These are phyloP conservation scores for Triticum urartu DNA, from an alignment of 176 grass and related monocot species.

Conservation along the genomic window DNA sequence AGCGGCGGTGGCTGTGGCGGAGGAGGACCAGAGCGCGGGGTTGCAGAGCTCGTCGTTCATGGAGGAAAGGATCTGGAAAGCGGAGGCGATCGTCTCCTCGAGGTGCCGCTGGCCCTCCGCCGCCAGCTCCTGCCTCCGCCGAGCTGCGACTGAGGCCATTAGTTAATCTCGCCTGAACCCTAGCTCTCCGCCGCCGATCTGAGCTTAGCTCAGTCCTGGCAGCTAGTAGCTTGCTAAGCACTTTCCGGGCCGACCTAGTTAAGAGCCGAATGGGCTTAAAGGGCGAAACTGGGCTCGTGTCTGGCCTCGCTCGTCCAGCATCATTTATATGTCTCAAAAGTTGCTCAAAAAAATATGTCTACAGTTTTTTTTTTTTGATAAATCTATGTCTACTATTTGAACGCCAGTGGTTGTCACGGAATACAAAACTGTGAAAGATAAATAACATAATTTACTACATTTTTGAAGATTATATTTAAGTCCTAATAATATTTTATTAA, in stretches of 20 bases:
- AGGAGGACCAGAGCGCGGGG: slow-evolving; percentile 86
- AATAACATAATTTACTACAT: too few relatives aligned
- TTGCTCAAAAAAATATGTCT: too few relatives aligned
- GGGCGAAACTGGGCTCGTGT: too few relatives aligned
- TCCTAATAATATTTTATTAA: too few relatives aligned
- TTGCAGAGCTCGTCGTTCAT: slow-evolving; percentile 99
- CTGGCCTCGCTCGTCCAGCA: too few relatives aligned
- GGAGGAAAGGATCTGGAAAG: slow-evolving; percentile 94
- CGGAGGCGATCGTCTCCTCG: slow-evolving; percentile 84
- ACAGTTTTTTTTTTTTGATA: too few relatives aligned
- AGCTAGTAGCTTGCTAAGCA: not conserved
- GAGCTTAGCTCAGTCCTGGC: not conserved
- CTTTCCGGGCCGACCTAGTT: not conserved
- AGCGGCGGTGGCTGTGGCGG: not conserved
- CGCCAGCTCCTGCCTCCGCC: slow-evolving; percentile 65
- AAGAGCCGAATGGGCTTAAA: too few relatives aligned
- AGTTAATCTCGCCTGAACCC: slow-evolving; percentile 36
- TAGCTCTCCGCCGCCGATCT: slow-evolving; percentile 18
- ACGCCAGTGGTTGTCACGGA: too few relatives aligned
- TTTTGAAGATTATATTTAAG: too few relatives aligned
- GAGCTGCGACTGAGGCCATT: slow-evolving; percentile 47
- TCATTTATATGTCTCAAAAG: too few relatives aligned
- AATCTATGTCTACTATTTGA: too few relatives aligned
- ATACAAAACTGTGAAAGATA: too few relatives aligned
- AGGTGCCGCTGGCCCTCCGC: slow-evolving; percentile 79